Base-by-base conservation (phyloP, 2,329 filamentous ascomycete genomes). In the Trichoderma guizhouense region DNA sequence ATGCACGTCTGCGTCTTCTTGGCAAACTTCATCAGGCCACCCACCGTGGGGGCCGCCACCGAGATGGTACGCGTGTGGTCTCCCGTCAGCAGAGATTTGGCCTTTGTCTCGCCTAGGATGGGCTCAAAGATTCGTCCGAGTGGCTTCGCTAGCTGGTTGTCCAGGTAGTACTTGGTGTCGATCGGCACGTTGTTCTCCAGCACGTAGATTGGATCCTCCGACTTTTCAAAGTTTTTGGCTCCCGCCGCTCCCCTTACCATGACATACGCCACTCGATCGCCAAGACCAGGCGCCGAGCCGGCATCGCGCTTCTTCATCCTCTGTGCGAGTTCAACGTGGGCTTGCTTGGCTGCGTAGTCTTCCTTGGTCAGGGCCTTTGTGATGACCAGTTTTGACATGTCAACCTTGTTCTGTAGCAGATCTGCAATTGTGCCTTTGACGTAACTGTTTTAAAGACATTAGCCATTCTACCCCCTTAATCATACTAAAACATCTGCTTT, bases 331-430 rank as follows among this genome's bases (percentile, higher is more conserved):
- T 98, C 95, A 63, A 97, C 94, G 81, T 99, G 96, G 3, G 96
- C 95, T 84, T 98, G 95, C 82, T 97, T 98, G 66, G 91, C 92
- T 12, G 91, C 90, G 81, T 99, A 99, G 79, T 93, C 92, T 55
- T 90, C 89, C 81, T 99, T 99, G 15, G 95, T 92, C 26, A 99
- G 87, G 0, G 96, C 96, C 83, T 99, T 99, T 32, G 96, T 99
- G 79, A 99, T 99, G 80, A 99, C 97, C 21, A 99, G 91, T 82
- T 99, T 98, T 47, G 95, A 98, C 93, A 99, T 97, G 83, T 99
- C 96, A 77, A 99, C 87, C 82, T 97, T 98, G 85, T 99, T 99
- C 79, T 98, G 96, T 51, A 99, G 85, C 21, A 99, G 87, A 79
- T 98, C 94, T 9, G 96, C 93, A 79, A 99, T 99, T 58, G 92